Conservation (phyloP, 345 rosid species). For the Eucalyptus tenuipes region DNA sequence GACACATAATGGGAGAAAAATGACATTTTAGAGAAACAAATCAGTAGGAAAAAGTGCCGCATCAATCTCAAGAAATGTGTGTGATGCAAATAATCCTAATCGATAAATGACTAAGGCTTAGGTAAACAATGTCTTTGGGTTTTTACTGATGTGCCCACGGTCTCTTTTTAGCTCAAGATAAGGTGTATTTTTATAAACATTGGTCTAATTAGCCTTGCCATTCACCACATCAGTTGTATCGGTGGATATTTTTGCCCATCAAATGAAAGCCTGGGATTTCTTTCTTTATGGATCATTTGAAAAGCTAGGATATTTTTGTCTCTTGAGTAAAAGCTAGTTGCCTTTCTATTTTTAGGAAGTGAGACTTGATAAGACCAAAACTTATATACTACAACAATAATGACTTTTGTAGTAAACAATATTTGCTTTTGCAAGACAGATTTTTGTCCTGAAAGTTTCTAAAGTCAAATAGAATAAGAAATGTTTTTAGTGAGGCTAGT, state of each 20-base stretch:
- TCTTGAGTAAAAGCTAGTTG: background rate
- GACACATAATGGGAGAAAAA: too few species aligned
- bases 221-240: background rate
- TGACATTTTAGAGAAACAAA: too few species aligned
- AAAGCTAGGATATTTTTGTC: background rate
- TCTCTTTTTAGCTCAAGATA: background rate
- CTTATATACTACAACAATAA: background rate
- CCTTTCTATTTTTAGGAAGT: background rate
- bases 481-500: background rate
- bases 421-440: background rate
- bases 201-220: background rate
- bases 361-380: background rate
- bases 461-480: background rate
- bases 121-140: background rate
- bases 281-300: background rate
- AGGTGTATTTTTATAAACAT: background rate
- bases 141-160: background rate
- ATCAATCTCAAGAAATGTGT: rapidly evolving
- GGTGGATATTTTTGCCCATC: background rate
- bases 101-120: background rate
- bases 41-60: too few species aligned
- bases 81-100: background rate
- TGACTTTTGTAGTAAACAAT: background rate
- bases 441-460: background rate
- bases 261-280: background rate